Evolutionary conservation across 2,329 filamentous ascomycete species (phyloP).

Genomic region (Penicillium oxalicum): DNA sequence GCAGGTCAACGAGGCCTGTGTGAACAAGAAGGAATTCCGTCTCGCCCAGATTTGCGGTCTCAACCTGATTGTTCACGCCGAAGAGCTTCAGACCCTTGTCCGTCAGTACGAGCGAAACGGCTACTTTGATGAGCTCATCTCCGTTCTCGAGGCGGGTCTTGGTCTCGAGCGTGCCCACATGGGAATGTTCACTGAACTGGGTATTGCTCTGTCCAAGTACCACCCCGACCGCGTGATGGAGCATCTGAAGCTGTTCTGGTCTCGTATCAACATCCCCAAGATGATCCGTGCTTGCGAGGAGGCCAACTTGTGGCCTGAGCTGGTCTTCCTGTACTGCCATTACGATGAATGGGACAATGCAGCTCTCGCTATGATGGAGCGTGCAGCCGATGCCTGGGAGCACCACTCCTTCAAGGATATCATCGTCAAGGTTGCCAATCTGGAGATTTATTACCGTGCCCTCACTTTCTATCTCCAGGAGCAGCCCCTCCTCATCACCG

Average conservation of each 20-base stretch:
- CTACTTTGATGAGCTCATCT: slow-evolving; percentile 97
- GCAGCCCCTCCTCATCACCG: slow-evolving; percentile 91
- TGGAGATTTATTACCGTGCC: slow-evolving; percentile 98
- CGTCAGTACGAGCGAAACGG: slow-evolving; percentile 95
- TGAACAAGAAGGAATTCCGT: slow-evolving; percentile 97
- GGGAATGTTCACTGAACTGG: slow-evolving; percentile 93
- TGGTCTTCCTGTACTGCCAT: slow-evolving; percentile 96
- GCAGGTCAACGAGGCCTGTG: slow-evolving; percentile 93
- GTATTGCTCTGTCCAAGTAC: slow-evolving; percentile 88
- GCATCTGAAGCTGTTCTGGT: slow-evolving; percentile 98
- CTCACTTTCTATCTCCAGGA: slow-evolving; percentile 97
- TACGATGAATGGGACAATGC: slow-evolving; percentile 99
- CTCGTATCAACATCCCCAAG: slow-evolving; percentile 94
- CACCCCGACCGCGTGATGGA: slow-evolving; percentile 96
- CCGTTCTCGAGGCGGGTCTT: slow-evolving; percentile 86
- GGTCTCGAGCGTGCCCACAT: slow-evolving; percentile 89
- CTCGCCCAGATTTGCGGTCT: slow-evolving; percentile 98
- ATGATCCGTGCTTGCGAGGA: slow-evolving; percentile 91
- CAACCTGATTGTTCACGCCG: slow-evolving; percentile 94
- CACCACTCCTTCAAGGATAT: slow-evolving; percentile 99
- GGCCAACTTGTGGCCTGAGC: slow-evolving; percentile 91
- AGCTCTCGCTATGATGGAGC: slow-evolving; percentile 94
- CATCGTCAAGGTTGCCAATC: slow-evolving; percentile 91
- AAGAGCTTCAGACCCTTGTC: slow-evolving; percentile 86
- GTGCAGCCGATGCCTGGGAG: slow-evolving; percentile 95